Evolutionary conservation across 768 basidiomycete genomes (phyloP).

Genomic region (Panellus pusillus): DNA sequence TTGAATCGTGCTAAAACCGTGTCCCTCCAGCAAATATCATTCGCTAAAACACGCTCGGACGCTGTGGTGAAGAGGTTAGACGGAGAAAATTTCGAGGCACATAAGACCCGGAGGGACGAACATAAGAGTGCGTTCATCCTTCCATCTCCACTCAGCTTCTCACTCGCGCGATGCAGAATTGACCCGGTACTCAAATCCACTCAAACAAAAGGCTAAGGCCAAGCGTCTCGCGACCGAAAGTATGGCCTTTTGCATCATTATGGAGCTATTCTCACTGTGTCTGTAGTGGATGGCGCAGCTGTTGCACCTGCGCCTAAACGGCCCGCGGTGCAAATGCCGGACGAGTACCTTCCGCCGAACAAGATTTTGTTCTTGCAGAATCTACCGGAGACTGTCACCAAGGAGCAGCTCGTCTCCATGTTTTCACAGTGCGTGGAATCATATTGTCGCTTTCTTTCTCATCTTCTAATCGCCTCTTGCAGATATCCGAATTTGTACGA

Average conservation of each 20-base stretch:
- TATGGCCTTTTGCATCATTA: conserved; percentile 33
- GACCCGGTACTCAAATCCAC: conserved; percentile 88
- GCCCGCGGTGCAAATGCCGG: conserved; percentile 94
- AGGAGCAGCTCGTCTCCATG: conserved; percentile 86
- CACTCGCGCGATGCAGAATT: conserved; percentile 46
- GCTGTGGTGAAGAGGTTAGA: conserved; percentile 82
- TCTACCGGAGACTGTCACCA: conserved; percentile 88
- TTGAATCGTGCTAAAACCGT: not conserved
- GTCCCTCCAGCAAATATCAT: conserved; percentile 82
- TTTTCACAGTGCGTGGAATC: conserved; percentile 78
- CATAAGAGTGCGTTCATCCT: conserved; percentile 71
- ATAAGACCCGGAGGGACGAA: conserved; percentile 71
- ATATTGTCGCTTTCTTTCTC: not conserved
- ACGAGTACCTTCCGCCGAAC: conserved; percentile 99
- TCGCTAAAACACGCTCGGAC: conserved; percentile 86
- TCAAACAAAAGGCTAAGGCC: conserved; percentile 81
- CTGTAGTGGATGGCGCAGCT: conserved; percentile 66
- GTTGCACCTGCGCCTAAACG: conserved; percentile 69
- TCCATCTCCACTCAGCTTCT: conserved; percentile 1
- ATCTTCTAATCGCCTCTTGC: not conserved
- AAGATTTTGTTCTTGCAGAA: conserved; percentile 98
- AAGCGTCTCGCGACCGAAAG: conserved; percentile 83
- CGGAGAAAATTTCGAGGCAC: conserved; percentile 63
- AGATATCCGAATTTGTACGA: conserved; percentile 93
- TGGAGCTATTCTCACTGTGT: conserved; percentile 15